Evolutionary conservation across 2,329 filamentous ascomycete species (phyloP).

Genomic region (Xylariales sp.): DNA sequence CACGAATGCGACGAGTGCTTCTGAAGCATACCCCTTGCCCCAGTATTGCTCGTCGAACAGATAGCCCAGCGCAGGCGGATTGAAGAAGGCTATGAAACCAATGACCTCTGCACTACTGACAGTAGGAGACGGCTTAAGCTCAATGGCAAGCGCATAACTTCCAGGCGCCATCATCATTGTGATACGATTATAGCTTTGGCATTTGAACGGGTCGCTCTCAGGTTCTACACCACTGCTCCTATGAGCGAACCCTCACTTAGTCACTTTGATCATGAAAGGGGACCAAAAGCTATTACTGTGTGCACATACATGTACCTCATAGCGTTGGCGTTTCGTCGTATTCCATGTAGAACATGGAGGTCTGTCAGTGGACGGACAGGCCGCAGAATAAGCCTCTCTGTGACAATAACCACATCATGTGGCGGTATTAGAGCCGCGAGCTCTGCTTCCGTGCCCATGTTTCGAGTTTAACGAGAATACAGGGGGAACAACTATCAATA

Average conservation of each 20-base stretch:
- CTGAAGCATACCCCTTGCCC: constrained; percentile 4
- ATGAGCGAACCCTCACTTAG: neutral
- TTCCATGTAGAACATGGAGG: constrained; percentile 2
- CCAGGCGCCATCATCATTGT: constrained; percentile 1
- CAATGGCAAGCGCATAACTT: constrained; percentile 3
- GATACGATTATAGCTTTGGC: constrained; percentile 1
- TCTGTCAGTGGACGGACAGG: constrained; percentile 2
- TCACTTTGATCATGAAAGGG: neutral
- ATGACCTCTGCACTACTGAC: neutral
- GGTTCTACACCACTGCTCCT: constrained; percentile 2
- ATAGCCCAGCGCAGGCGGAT: constrained; percentile 1
- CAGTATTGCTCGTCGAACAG: constrained; percentile 5
- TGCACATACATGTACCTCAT: constrained; percentile 3
- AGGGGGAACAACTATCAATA: too few relatives aligned
- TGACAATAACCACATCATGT: constrained; percentile 2
- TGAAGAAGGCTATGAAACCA: neutral
- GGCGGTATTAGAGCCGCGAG: neutral
- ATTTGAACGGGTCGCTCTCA: constrained; percentile 3
- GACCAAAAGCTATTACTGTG: neutral
- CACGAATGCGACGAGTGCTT: neutral
- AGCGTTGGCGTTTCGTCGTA: neutral
- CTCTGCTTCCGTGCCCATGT: constrained; percentile 4
- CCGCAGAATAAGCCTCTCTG: neutral
- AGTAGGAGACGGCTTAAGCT: neutral
- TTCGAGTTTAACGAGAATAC: too few relatives aligned